phyloP scores from a whole-genome alignment of 2,329 filamentous ascomycete species.

The Aspergillus uvarum region DNA sequence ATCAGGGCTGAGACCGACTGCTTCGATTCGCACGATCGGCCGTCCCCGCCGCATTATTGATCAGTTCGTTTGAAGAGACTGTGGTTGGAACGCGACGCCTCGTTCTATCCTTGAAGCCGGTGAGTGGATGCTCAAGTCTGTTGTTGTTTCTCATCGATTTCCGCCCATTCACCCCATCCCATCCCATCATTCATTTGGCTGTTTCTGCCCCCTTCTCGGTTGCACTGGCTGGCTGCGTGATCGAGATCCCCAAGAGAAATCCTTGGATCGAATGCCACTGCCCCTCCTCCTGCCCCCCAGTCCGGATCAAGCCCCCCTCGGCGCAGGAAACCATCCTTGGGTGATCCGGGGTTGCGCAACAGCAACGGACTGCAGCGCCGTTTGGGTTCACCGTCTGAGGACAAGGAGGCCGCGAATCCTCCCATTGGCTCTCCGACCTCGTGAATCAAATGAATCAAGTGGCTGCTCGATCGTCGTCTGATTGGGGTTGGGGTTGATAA shows the following conservation, averaged over 20 bases:
- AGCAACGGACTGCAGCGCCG: conserved; percentile 15
- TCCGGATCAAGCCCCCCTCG: no score
- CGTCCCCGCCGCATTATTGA: background rate
- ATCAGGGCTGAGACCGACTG: background rate
- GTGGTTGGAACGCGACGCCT: background rate
- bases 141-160: background rate
- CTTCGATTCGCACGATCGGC: background rate
- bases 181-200: background rate
- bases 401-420: conserved; percentile 19
- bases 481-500: conserved; percentile 19
- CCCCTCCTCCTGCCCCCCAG: background rate
- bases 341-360: conserved; percentile 7
- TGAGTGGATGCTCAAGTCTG: background rate
- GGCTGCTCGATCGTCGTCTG: conserved; percentile 28
- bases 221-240: background rate
- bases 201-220: background rate
- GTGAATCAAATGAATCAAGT: conserved; percentile 21
- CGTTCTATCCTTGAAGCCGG: background rate
- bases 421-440: conserved; percentile 21
- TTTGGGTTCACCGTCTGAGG: conserved; percentile 13
- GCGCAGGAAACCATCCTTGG: background rate
- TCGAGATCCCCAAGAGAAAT: background rate
- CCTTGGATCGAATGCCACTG: background rate
- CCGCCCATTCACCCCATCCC: background rate
- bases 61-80: background rate